phyloP scores from a whole-genome alignment of 371 early-diverging fungal genomes.

The Apophysomyces elegans region DNA sequence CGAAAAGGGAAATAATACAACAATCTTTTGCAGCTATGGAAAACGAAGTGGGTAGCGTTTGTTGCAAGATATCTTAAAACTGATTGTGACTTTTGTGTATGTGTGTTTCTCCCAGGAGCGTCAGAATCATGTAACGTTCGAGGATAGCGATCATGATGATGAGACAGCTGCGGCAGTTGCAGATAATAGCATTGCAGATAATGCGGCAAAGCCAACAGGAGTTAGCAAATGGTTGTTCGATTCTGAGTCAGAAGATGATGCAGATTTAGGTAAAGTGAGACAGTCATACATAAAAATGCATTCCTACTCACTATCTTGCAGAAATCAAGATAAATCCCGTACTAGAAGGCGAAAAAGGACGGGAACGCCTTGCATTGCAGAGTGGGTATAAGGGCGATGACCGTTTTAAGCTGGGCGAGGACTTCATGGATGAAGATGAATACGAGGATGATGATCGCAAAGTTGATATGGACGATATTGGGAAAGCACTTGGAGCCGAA shows the following conservation, averaged over 20 bases:
- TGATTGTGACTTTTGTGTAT: too few species aligned
- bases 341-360: slow-evolving; percentile 62
- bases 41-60: background rate
- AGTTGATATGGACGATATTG: slow-evolving; percentile 33
- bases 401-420: slow-evolving; percentile 62
- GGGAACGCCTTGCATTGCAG: slow-evolving; percentile 56
- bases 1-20: slow-evolving; percentile 30
- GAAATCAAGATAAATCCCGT: slow-evolving; percentile 60
- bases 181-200: slow-evolving; percentile 18
- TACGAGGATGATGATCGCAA: slow-evolving; percentile 34
- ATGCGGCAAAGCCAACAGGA: slow-evolving; percentile 32
- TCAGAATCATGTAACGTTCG: slow-evolving; percentile 33
- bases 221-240: slow-evolving; percentile 60
- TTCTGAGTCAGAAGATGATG: slow-evolving; percentile 44
- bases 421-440: slow-evolving; percentile 63
- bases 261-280: slow-evolving; percentile 24
- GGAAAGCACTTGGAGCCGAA: slow-evolving; percentile 40
- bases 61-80: background rate
- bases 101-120: slow-evolving; percentile 9
- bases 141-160: slow-evolving; percentile 27
- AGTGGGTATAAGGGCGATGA: slow-evolving; percentile 59
- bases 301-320: background rate
- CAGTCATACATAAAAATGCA: background rate
- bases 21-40: slow-evolving; percentile 21
- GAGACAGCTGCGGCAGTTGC: slow-evolving; percentile 24